A percentile compares a stretch with the other conserved stretches of the same genome.
phyloP scores from a whole-genome alignment of 306 rosid genomes.

The Malus fusca region DNA sequence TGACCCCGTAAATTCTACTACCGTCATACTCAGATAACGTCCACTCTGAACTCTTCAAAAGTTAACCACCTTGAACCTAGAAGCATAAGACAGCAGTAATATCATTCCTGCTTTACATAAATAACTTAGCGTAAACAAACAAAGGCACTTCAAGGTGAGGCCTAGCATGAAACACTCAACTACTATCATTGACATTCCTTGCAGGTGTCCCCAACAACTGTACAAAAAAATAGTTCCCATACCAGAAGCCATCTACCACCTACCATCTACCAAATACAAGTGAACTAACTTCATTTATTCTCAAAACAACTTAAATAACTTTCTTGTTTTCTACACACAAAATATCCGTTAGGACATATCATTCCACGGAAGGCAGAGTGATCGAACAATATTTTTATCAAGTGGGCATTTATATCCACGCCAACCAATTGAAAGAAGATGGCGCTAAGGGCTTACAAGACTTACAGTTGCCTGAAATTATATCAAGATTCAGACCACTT shows the following conservation, averaged over 20 bases:
- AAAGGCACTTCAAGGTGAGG: not conserved
- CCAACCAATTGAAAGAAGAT: not conserved
- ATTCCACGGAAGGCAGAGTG: not conserved
- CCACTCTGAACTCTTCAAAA: not conserved
- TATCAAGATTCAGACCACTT: constrained; percentile 8
- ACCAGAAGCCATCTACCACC: not conserved
- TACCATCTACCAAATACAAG: not conserved
- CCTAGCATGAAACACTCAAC: not conserved
- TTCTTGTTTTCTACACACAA: not conserved
- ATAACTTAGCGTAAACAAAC: not conserved
- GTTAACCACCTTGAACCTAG: not conserved
- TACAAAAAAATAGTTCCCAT: not conserved
- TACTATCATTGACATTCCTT: not conserved
- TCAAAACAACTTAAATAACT: not conserved
- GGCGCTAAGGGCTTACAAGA: not conserved
- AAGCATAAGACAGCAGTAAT: not conserved
- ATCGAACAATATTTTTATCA: not conserved
- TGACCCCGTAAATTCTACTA: not conserved
- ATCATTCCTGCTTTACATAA: not conserved
- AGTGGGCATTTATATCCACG: not conserved
- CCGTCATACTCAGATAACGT: not conserved
- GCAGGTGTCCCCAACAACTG: not conserved
- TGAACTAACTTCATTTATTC: not conserved
- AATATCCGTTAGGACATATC: not conserved
- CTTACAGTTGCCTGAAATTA: not conserved